Percentiles rank a stretch among this genome's conserved stretches.
Evolutionary conservation across 2,329 filamentous ascomycete genomes (phyloP).

Genomic region (Botryotinia calthae): DNA sequence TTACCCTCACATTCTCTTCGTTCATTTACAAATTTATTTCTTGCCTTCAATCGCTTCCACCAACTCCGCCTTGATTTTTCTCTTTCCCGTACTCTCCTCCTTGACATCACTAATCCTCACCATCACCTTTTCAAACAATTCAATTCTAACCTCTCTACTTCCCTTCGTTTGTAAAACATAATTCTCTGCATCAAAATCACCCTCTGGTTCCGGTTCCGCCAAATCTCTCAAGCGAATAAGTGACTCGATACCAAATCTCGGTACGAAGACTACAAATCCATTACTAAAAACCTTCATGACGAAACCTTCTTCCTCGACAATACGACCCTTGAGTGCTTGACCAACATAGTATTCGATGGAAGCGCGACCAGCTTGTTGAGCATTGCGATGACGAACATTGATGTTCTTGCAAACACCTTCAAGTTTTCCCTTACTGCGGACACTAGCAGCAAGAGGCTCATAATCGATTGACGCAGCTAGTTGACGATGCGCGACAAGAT

Average conservation of each 20-base stretch:
- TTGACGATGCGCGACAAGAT: slow-evolving; percentile 90
- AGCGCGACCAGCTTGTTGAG: slow-evolving; percentile 89
- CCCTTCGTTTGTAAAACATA: slow-evolving; percentile 69
- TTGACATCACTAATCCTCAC: slow-evolving; percentile 90
- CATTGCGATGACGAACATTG: slow-evolving; percentile 95
- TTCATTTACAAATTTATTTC: not conserved
- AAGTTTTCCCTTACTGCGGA: slow-evolving; percentile 79
- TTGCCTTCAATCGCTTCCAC: slow-evolving; percentile 37
- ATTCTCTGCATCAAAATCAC: slow-evolving; percentile 79
- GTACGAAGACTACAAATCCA: slow-evolving; percentile 94
- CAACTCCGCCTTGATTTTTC: slow-evolving; percentile 77
- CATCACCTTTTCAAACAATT: slow-evolving; percentile 87
- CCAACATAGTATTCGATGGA: slow-evolving; percentile 98
- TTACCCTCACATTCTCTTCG: rapidly evolving
- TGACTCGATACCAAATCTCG: slow-evolving; percentile 91
- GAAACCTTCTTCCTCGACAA: slow-evolving; percentile 84
- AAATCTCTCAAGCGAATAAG: slow-evolving; percentile 84
- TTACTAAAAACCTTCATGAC: slow-evolving; percentile 98
- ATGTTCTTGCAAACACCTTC: slow-evolving; percentile 98
- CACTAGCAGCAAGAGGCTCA: slow-evolving; percentile 75
- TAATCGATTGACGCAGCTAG: slow-evolving; percentile 94
- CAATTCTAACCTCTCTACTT: slow-evolving; percentile 58
- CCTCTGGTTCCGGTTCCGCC: slow-evolving; percentile 72
- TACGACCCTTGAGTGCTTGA: slow-evolving; percentile 79
- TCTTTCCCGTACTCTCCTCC: slow-evolving; percentile 94